Percentiles rank a stretch among this genome's conserved stretches.
phyloP scores from a whole-genome alignment of 805 yeast genomes.

The Kuraishia hungarica region DNA sequence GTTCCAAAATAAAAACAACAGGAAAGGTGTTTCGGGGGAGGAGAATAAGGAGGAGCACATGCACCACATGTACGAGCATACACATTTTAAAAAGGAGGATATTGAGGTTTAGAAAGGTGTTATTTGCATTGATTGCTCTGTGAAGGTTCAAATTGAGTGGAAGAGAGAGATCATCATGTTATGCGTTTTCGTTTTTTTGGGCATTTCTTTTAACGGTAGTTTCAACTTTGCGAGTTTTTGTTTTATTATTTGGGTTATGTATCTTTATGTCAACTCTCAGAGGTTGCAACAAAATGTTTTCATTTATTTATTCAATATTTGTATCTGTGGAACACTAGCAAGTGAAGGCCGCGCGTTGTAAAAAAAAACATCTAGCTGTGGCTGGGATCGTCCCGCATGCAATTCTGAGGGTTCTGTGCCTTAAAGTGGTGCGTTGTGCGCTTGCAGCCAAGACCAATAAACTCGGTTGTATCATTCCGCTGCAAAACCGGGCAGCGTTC shows the following conservation, averaged over 20 bases:
- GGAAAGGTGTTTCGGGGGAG: neutral
- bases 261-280: no score
- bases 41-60: neutral
- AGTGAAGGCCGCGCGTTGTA: no score
- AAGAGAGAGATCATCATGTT: neutral
- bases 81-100: neutral
- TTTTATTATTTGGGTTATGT: neutral
- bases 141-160: neutral
- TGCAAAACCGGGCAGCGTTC: neutral
- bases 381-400: neutral
- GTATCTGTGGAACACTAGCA: no score
- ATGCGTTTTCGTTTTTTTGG: neutral
- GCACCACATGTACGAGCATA: neutral
- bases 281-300: neutral
- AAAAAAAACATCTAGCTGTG: neutral
- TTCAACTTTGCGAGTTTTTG: neutral
- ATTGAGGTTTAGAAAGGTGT: neutral
- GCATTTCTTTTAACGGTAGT: neutral
- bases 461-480: neutral
- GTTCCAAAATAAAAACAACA: slow-evolving; percentile 1
- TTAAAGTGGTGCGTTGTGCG: neutral
- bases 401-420: neutral
- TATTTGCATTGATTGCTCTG: neutral
- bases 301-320: no score
- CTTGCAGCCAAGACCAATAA: neutral